Evolutionary conservation across 495 filamentous ascomycete species (phyloP).

Genomic region (Aspergillus sclerotiicarbonarius): DNA sequence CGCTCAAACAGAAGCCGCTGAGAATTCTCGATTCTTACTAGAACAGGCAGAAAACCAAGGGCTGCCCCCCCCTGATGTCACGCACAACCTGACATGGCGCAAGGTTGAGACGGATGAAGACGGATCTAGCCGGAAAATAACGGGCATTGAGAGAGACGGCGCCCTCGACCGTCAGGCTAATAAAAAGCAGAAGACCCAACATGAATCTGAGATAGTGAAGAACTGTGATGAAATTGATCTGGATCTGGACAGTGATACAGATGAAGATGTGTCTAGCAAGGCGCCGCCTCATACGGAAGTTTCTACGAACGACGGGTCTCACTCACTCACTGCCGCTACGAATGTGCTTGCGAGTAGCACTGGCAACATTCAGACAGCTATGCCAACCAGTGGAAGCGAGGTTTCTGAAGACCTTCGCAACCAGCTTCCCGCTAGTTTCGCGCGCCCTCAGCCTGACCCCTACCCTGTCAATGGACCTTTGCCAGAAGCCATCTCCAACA

Average conservation of each 20-base stretch:
- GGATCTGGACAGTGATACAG: constrained; percentile 51
- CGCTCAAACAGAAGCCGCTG: constrained; percentile 27
- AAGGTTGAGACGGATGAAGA: constrained; percentile 23
- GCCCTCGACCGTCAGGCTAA: constrained; percentile 5
- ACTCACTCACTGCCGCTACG: neutral
- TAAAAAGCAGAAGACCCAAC: constrained; percentile 27
- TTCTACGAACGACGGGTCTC: constrained; percentile 16
- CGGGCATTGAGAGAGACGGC: constrained; percentile 13
- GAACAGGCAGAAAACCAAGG: constrained; percentile 13
- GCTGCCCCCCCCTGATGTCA: neutral
- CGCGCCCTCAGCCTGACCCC: constrained; percentile 35
- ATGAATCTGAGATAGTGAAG: constrained; percentile 21
- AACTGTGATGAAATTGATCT: constrained; percentile 55
- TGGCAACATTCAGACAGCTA: neutral
- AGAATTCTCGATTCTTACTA: constrained; percentile 21
- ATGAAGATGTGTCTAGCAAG: constrained; percentile 10
- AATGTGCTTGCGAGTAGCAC: neutral
- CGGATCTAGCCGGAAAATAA: constrained; percentile 19
- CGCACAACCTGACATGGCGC: constrained; percentile 29
- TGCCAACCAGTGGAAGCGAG: constrained; percentile 13
- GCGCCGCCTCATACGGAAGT: neutral
- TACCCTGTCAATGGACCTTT: constrained; percentile 40
- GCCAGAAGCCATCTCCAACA: constrained; percentile 63
- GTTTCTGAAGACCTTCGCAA: constrained; percentile 60
- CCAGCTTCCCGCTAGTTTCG: constrained; percentile 66